Percentiles rank a stretch among this genome's conserved stretches.
These are phyloP conservation scores for Phytophthora litchii DNA, from an alignment of 352 stramenopile species.

Conservation along the genomic window DNA sequence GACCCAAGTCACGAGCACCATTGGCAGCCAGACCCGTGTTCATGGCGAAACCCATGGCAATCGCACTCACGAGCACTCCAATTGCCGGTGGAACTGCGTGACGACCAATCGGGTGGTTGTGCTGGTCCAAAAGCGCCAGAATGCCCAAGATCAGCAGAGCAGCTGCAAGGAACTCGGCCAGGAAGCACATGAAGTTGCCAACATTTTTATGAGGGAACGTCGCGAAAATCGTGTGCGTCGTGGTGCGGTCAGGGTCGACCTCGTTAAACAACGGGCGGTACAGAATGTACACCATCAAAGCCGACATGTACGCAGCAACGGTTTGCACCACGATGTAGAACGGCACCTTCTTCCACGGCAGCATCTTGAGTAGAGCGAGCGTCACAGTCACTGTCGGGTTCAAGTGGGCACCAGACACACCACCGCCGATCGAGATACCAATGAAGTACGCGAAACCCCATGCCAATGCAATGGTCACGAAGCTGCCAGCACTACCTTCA, in stretches of 20 bases:
- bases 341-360: slow-evolving; percentile 53
- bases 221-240: slow-evolving; percentile 43
- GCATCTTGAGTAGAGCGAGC: slow-evolving; percentile 44
- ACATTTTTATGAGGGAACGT: slow-evolving; percentile 43
- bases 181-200: slow-evolving; percentile 40
- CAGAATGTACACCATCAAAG: slow-evolving; percentile 45
- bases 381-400: slow-evolving; percentile 61
- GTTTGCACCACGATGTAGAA: slow-evolving; percentile 51
- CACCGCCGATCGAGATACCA: slow-evolving; percentile 46
- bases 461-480: slow-evolving; percentile 54
- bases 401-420: slow-evolving; percentile 56
- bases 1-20: slow-evolving; percentile 69
- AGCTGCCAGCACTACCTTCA: slow-evolving; percentile 44
- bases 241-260: slow-evolving; percentile 39
- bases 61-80: slow-evolving; percentile 72
- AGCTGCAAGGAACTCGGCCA: slow-evolving; percentile 42
- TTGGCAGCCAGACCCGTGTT: slow-evolving; percentile 85
- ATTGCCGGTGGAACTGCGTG: slow-evolving; percentile 77
- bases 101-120: slow-evolving; percentile 71
- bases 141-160: slow-evolving; percentile 68
- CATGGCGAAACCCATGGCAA: slow-evolving; percentile 79
- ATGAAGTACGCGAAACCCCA: slow-evolving; percentile 68
- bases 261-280: slow-evolving; percentile 54
- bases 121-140: slow-evolving; percentile 71
- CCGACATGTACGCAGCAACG: slow-evolving; percentile 42